Base-by-base conservation (phyloP, 495 filamentous ascomycete species). In the Geoglossum glabrum region DNA sequence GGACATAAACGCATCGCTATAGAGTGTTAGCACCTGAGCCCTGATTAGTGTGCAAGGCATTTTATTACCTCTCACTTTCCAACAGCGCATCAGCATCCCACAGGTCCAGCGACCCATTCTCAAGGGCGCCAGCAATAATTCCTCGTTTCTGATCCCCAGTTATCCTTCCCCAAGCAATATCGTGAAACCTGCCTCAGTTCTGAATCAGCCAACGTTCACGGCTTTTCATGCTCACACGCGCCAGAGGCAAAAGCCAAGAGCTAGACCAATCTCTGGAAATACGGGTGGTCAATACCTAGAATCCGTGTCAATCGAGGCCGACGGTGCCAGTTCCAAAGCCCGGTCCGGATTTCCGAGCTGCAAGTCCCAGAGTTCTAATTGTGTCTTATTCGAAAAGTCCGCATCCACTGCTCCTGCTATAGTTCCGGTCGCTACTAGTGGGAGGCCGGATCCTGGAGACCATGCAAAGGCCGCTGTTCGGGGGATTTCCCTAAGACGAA, bases 381-480 rank as follows among this genome's bases (percentile, higher is more conserved):
- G 87, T 57, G 88, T 95, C 68, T 96, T 89, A 70, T 92, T 89
- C 5, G 92, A 97, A 74, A 99, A 97, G 68, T 96, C 90, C 63
- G 86, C 89, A 71, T 92, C 87, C 19, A 97, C 89, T 61, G 92
- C 92, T 56, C 92, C 92, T 57, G 90, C 89, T 64, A 86, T 79
- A 26, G 92, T 97, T 64, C 92, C 92, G n/a, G 92, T 97, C 45
- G 89, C 90, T 57, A 99, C 74, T 63, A 93, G 76, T 62, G 89
- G 87, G 58, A 77, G 74, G 34, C 76, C 73, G 46, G 85, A 70
- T 57, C 83, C 82, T 15, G 88, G 84, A 60, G 88, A 92, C 90
- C 92, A 99, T 60, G 93, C 87, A 66, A 99, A 97, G 65, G 90
- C 86, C 70, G 90, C 90, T 59, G 92, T 97, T 71, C 92, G 79